Evolutionary conservation across 2,329 filamentous ascomycete species (phyloP).

Genomic region (Phaeosphaeria sp.): DNA sequence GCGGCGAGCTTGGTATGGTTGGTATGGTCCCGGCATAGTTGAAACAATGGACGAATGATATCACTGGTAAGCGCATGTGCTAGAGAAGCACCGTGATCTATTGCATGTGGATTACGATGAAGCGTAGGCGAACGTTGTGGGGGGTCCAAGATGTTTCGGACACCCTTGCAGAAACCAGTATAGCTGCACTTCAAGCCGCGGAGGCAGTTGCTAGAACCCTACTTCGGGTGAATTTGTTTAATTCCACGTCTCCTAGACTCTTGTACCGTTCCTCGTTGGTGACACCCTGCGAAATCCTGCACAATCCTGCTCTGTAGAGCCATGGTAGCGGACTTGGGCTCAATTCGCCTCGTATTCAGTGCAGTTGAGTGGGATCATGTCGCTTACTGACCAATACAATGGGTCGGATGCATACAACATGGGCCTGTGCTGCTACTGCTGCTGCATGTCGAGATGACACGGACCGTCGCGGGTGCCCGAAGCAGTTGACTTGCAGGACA

Average conservation of each 20-base stretch:
- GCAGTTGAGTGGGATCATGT: slow-evolving; percentile 8
- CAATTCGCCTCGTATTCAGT: slow-evolving; percentile 16
- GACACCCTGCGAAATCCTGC: slow-evolving; percentile 1
- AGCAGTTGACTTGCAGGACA: slow-evolving; percentile 13
- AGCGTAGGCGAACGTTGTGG: neutral
- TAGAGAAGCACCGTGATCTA: neutral
- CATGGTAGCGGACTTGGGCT: slow-evolving; percentile 24
- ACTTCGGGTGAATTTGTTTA: slow-evolving; percentile 31
- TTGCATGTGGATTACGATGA: neutral
- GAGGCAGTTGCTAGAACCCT: slow-evolving; percentile 24
- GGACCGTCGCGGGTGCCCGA: slow-evolving; percentile 29
- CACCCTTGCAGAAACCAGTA: neutral
- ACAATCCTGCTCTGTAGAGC: slow-evolving; percentile 1
- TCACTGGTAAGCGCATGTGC: neutral
- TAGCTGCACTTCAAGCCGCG: neutral
- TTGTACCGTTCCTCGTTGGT: slow-evolving; percentile 5
- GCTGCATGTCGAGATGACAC: slow-evolving; percentile 24
- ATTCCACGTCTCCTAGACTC: slow-evolving; percentile 20
- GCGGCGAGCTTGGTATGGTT: slow-evolving; percentile 12
- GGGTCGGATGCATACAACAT: slow-evolving; percentile 15
- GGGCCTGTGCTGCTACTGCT: slow-evolving; percentile 1
- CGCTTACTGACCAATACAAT: slow-evolving; percentile 21
- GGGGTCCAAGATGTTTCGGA: slow-evolving; percentile 10
- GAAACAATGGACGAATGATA: neutral
- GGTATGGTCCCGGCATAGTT: slow-evolving; percentile 16